Evolutionary conservation across 305 asterid species (phyloP), one percentile per base, ranked within the genome.

Genomic region (Fraxinus paxiana): DNA sequence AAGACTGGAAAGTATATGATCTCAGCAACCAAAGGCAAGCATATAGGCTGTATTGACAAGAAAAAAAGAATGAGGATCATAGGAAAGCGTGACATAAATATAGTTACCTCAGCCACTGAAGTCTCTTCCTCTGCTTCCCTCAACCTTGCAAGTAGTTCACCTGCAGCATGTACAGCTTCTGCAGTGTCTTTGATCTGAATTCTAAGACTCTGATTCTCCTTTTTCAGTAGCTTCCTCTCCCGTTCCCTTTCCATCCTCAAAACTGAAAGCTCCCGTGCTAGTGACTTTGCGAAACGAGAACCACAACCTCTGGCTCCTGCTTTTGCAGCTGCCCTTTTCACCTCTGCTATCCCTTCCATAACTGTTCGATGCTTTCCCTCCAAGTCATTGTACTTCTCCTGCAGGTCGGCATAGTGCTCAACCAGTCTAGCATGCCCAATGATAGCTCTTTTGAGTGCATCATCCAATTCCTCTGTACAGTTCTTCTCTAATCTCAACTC

Each of bases 101-200:
- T 56, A 24, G 34, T 81, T 85, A 94, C 99, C 97, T 96, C 97
- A 80, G 98, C 93, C 82, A 79, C 35, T 18, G 92, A 88, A 78
- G 97, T 94, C 33, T 95, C 81, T 87, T 91, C 96, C 84, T 96
- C 98, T 1, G 98, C 97, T 91, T 96, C 98, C 85, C 90, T 92
- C 90, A 96, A 79, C 84, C 98, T 85, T 31, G 87, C 97, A 71
- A 96, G 97, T 38, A 96, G 88, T 86, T 94, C 98, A 7, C 99
- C 98, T 0, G 98, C 99, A 26, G 98, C 97, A 72, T 94, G 98
- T 79, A 96, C 95, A n/a, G 99, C 97, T 87, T 94, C 99, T 22
- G 97, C 97, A 41, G 98, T 94, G 87, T 96, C 99, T 86, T 91
- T 91, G 35, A 96, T 94, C 82, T 94, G 98, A 51, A 86, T 75